These are phyloP conservation scores for Stachybotrys elegans DNA, from an alignment of 2,329 filamentous ascomycete genomes.

Conservation along the genomic window DNA sequence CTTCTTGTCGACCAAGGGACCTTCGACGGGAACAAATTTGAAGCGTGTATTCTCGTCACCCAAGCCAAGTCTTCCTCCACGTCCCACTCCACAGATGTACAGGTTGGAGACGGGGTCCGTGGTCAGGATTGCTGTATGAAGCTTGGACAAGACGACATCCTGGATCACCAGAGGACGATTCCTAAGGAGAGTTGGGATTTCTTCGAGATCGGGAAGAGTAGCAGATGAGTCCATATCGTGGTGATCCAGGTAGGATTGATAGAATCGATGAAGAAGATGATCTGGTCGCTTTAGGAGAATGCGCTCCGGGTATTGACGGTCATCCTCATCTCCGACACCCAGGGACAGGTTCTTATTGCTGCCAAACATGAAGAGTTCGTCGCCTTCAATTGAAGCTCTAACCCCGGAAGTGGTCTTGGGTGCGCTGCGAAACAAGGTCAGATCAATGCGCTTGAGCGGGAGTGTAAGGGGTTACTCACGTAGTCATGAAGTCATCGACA, in stretches of 20 bases:
- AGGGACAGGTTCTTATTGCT: conserved; percentile 94
- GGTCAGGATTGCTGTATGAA: conserved; percentile 86
- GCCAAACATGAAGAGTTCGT: conserved; percentile 90
- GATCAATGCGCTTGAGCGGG: too few relatives aligned
- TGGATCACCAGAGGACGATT: conserved; percentile 70
- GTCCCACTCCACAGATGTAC: conserved; percentile 87
- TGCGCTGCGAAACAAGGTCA: conserved; percentile 10
- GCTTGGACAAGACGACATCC: conserved; percentile 82
- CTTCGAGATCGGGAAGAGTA: conserved; percentile 29
- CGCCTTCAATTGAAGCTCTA: conserved; percentile 42
- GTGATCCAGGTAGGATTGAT: conserved; percentile 59
- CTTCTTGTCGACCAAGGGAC: conserved; percentile 68
- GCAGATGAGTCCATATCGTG: conserved; percentile 26
- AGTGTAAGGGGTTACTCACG: conserved; percentile 18
- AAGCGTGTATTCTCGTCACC: conserved; percentile 90
- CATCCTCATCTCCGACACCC: conserved; percentile 91
- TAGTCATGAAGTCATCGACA: conserved; percentile 16
- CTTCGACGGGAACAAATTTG: conserved; percentile 76
- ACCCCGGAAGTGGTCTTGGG: conserved; percentile 11
- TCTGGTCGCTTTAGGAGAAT: conserved; percentile 72
- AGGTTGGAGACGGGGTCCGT: conserved; percentile 84
- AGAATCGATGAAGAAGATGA: conserved; percentile 68
- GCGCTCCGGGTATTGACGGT: conserved; percentile 88
- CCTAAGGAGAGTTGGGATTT: conserved; percentile 68
- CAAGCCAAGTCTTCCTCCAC: conserved; percentile 81